Evolutionary conservation across 345 rosid species (phyloP).

Genomic region (Linum usitatissimum): DNA sequence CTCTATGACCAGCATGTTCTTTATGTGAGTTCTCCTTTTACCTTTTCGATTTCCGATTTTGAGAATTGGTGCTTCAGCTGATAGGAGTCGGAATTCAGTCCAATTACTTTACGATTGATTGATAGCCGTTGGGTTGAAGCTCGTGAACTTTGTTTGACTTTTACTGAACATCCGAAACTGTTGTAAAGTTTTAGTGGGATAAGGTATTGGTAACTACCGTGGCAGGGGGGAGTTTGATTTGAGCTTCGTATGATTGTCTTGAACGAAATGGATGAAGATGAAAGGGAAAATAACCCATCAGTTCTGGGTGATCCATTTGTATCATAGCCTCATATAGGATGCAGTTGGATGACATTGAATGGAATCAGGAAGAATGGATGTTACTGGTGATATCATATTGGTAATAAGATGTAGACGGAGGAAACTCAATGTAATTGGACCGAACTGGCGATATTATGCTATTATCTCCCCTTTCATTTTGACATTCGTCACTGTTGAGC

Average conservation of each 20-base stretch:
- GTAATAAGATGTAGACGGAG: background rate
- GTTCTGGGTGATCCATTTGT: background rate
- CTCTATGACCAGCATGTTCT: conserved; percentile 50
- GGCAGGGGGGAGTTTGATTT: background rate
- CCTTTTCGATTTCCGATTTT: background rate
- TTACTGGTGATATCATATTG: too few relatives aligned
- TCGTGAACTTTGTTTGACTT: background rate
- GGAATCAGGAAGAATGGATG: too few relatives aligned
- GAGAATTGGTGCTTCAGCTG: background rate
- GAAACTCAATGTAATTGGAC: background rate
- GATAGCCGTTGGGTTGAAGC: background rate
- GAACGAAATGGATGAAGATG: background rate
- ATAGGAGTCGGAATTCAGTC: background rate
- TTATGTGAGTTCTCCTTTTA: conserved; percentile 42
- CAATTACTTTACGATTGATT: background rate
- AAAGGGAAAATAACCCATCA: background rate
- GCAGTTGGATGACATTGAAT: background rate
- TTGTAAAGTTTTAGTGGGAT: background rate
- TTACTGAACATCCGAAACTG: background rate
- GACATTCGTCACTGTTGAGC: background rate
- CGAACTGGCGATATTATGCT: background rate
- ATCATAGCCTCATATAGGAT: background rate
- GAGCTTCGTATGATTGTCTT: background rate
- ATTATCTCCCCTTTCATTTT: background rate
- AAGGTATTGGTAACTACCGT: background rate